Evolutionary conservation across 257 asterid species (phyloP).

Genomic region (Capsicum chinense): DNA sequence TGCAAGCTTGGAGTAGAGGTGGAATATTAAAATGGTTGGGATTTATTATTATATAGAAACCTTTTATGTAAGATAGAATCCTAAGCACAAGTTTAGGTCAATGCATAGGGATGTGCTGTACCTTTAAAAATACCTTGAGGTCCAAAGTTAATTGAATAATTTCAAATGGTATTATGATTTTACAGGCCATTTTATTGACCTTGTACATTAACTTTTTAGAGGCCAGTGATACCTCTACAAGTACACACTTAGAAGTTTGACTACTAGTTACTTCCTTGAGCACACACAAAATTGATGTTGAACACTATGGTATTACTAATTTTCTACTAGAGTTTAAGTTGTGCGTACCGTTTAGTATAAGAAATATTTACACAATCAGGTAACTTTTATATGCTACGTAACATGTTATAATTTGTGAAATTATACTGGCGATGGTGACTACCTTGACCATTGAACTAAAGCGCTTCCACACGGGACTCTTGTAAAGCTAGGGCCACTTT

Average conservation of each 20-base stretch:
- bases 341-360: not conserved
- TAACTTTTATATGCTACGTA: not conserved
- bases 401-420: not conserved
- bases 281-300: not conserved
- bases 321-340: not conserved
- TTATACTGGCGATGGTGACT: not conserved
- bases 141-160: conserved; percentile 30
- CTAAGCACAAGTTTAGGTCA: conserved; percentile 33
- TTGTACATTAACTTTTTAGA: conserved; percentile 39
- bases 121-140: conserved; percentile 38
- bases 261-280: not conserved
- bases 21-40: not conserved
- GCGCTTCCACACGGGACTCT: not conserved
- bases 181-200: conserved; percentile 46
- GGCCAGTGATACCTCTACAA: conserved; percentile 34
- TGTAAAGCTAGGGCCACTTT: not conserved
- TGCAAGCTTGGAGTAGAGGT: not conserved
- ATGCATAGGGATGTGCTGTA: conserved; percentile 41
- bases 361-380: no score
- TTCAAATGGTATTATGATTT: conserved; percentile 44
- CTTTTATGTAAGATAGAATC: conserved; percentile 23
- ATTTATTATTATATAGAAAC: not conserved
- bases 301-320: not conserved
- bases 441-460: not conserved
- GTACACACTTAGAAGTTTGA: conserved; percentile 27